Conservation (phyloP, 108 stramenopile genomes). For the Cylindrotheca fusiformis region DNA sequence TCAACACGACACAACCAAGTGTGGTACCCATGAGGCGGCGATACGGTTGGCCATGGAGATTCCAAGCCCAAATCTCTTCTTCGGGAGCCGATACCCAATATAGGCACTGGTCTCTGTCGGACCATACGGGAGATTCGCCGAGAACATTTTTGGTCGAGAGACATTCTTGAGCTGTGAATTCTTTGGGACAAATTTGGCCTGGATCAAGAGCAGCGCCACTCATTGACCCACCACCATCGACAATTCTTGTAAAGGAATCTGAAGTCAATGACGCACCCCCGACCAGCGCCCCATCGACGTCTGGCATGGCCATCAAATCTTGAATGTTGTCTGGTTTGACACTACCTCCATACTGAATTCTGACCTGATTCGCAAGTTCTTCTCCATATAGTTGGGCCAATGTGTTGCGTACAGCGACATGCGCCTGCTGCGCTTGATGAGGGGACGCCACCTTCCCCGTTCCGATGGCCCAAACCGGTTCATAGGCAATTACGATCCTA, state of each 20-base stretch:
- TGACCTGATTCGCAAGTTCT: constrained; percentile 39
- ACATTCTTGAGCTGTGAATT: constrained; percentile 35
- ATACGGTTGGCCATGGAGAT: constrained; percentile 47
- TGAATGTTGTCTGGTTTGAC: constrained; percentile 73
- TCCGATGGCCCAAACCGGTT: constrained; percentile 96
- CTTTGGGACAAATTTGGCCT: too few relatives aligned
- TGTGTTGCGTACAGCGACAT: constrained; percentile 40
- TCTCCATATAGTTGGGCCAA: constrained; percentile 48
- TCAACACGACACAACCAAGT: constrained; percentile 55
- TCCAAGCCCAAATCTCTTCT: constrained; percentile 70
- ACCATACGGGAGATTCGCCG: constrained; percentile 70
- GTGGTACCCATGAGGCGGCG: constrained; percentile 49
- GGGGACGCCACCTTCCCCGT: constrained; percentile 86
- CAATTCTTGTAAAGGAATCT: constrained; percentile 78
- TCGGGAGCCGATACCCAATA: constrained; percentile 75
- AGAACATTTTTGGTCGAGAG: constrained; percentile 57
- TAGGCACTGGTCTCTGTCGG: constrained; percentile 43
- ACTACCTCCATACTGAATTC: constrained; percentile 79
- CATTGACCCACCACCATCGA: constrained; percentile 36
- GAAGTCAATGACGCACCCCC: constrained; percentile 78
- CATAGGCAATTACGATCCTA: constrained; percentile 84
- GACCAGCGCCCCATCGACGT: constrained; percentile 80
- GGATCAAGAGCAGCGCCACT: constrained; percentile 12
- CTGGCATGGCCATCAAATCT: constrained; percentile 71
- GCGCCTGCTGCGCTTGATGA: constrained; percentile 57